These are phyloP conservation scores for Durotheca rogersii DNA, from an alignment of 495 filamentous ascomycete species.

Conservation along the genomic window DNA sequence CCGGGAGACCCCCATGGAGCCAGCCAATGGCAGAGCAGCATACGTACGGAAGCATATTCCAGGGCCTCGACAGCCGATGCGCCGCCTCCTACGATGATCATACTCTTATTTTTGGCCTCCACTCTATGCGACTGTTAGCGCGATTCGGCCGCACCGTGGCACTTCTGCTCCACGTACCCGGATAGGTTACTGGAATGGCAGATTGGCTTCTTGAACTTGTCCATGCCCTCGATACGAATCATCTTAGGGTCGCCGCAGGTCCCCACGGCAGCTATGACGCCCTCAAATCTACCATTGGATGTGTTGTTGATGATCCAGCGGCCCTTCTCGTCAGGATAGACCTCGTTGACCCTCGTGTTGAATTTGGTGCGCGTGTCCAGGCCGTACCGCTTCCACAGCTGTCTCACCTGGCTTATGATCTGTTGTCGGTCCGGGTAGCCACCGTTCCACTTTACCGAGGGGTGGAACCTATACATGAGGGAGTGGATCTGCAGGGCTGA, in stretches of 20 bases:
- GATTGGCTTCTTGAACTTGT: conserved; percentile 65
- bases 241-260: conserved; percentile 78
- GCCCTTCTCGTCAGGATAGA: conserved; percentile 66
- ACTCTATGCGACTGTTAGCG: conserved; percentile 33
- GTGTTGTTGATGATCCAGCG: conserved; percentile 79
- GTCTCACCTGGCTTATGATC: conserved; percentile 67
- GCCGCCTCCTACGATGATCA: conserved; percentile 76
- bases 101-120: conserved; percentile 66
- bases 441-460: conserved; percentile 68
- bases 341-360: conserved; percentile 63
- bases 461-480: conserved; percentile 87
- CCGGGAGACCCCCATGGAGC: too few species aligned
- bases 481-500: conserved; percentile 81
- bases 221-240: conserved; percentile 64
- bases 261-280: conserved; percentile 73
- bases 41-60: conserved; percentile 65
- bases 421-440: conserved; percentile 75
- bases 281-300: conserved; percentile 70
- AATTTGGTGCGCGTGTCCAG: conserved; percentile 71
- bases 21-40: too few species aligned
- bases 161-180: conserved; percentile 42
- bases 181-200: conserved; percentile 74
- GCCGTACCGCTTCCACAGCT: conserved; percentile 74
- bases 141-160: background rate
- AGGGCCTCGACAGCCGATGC: conserved; percentile 82